Conservation (phyloP, 148 eudicot species). For the Hydrangea macrophylla region DNA sequence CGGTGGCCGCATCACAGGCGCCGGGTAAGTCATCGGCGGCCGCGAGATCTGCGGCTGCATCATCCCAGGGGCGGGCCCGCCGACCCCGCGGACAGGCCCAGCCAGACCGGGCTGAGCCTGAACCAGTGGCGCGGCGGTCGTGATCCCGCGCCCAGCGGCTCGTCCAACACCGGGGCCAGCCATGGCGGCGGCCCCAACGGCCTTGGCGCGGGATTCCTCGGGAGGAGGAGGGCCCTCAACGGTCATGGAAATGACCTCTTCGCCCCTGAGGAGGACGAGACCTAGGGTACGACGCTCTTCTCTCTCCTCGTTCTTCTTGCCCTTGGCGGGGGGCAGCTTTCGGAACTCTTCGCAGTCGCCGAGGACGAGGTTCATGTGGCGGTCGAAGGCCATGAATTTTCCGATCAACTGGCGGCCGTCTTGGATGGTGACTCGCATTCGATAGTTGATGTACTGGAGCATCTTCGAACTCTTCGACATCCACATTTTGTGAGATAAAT, state of each 20-base stretch:
- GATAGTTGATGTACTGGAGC: slow-evolving; percentile 84
- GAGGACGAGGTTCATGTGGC: slow-evolving; percentile 82
- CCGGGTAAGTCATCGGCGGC: slow-evolving; percentile 53
- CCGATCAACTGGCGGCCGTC: slow-evolving; percentile 80
- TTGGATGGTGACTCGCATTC: slow-evolving; percentile 75
- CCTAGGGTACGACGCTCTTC: slow-evolving; percentile 74
- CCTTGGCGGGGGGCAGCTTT: slow-evolving; percentile 57
- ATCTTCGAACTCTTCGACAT: slow-evolving; percentile 82
- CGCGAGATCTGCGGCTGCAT: slow-evolving; percentile 96
- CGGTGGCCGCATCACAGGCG: slow-evolving; percentile 60
- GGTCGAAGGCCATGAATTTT: slow-evolving; percentile 83
- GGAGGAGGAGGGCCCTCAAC: slow-evolving; percentile 99
- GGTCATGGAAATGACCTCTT: slow-evolving; percentile 80
- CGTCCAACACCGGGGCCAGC: slow-evolving; percentile 79
- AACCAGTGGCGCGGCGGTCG: slow-evolving; percentile 46
- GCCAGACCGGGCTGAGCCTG: slow-evolving; percentile 86
- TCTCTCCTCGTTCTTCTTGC: slow-evolving; percentile 51
- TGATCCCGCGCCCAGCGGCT: slow-evolving; percentile 78
- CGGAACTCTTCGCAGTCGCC: slow-evolving; percentile 89
- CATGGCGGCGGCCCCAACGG: slow-evolving; percentile 38
- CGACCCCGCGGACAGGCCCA: slow-evolving; percentile 87
- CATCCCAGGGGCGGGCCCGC: slow-evolving; percentile 92
- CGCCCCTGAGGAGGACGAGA: slow-evolving; percentile 75
- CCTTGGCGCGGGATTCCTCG: slow-evolving; percentile 65
- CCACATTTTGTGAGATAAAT: slow-evolving; percentile 37